Conservation (phyloP, 2,329 filamentous ascomycete species). For the Ascochyta viciae-villosae region DNA sequence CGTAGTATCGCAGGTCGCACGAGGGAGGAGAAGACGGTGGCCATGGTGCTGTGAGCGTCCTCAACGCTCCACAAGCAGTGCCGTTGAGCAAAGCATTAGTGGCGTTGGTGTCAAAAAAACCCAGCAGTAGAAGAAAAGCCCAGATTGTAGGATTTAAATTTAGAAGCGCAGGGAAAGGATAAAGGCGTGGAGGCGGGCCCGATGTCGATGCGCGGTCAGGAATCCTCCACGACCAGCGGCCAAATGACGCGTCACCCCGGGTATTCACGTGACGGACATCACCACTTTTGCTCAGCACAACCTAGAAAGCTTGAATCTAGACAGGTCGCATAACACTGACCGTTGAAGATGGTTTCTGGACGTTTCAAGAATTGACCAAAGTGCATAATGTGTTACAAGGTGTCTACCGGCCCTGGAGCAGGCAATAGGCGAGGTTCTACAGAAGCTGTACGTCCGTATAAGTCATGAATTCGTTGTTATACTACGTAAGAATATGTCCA, state of each 20-base stretch:
- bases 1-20: slow-evolving; percentile 35
- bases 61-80: slow-evolving; percentile 11
- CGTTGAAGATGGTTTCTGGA: too few relatives aligned
- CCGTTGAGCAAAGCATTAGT: slow-evolving; percentile 2
- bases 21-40: slow-evolving; percentile 47
- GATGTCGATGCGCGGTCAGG: background rate
- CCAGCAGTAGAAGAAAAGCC: background rate
- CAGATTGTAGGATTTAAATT: slow-evolving; percentile 4
- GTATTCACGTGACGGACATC: background rate
- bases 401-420: too few relatives aligned
- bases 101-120: background rate
- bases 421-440: too few relatives aligned
- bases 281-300: background rate
- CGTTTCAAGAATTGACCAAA: too few relatives aligned
- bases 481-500: slow-evolving; percentile 5
- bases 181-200: background rate
- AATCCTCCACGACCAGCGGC: background rate
- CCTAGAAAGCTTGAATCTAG: too few relatives aligned
- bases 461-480: slow-evolving; percentile 10
- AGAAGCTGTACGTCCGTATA: too few relatives aligned
- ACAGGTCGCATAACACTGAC: too few relatives aligned
- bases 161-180: slow-evolving; percentile 6
- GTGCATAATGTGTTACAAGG: too few relatives aligned
- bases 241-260: slow-evolving; percentile 8
- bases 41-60: slow-evolving; percentile 31